Base-by-base conservation (phyloP, 352 stramenopile species). In the Pythium sukuiense region DNA sequence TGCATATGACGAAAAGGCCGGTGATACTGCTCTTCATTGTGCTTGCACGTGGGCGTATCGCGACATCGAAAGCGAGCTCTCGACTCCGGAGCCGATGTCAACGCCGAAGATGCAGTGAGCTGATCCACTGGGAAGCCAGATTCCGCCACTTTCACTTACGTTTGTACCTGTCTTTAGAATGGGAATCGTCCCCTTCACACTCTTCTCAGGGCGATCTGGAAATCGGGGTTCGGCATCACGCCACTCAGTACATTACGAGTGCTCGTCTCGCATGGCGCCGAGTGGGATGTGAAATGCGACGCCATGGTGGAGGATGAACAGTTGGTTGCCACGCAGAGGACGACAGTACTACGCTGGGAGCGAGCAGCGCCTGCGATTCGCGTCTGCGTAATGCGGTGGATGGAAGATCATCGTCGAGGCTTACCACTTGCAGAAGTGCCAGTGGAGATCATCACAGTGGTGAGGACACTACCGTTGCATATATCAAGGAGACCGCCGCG, bases 271-370 rank as follows among this genome's bases (percentile, higher is more conserved):
- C 16, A 26, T 29, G 60, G 60, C 12, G 52, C 52, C 7, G 3
- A 30, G 39, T 67, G 60, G 53, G 61, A 67, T 20, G 27, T 30
- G 16, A 50, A 46, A 30, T 67, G 61, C n/a, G 61, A 67, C 24
- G 61, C 46, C 2, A 54, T 67, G 27, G 54, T 55, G 6, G 8
- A 50, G 11, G 43, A 50, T n/a, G 43, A 50, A 9, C n/a, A 50
- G 43, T 16, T 50, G n/a, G 43, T 50, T 4, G 43, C 43, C 43
- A 50, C 43, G 43, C 43, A 50, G 43, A 18, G 9, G 20, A 35
- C 6, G 14, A 39, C 20, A 3, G 11, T 55, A 6, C 49, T 32
- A 13, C 18, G 45, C 7, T 43, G 27, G 14, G 33, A 33, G 27
- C 8, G 13, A 67, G 12, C 37, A 13, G 52, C 53, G 12, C 41